Percentiles rank a stretch among this genome's conserved stretches.
Conservation (phyloP, 1,284 basidiomycete genomes). For the Cryptococcus sp. region DNA sequence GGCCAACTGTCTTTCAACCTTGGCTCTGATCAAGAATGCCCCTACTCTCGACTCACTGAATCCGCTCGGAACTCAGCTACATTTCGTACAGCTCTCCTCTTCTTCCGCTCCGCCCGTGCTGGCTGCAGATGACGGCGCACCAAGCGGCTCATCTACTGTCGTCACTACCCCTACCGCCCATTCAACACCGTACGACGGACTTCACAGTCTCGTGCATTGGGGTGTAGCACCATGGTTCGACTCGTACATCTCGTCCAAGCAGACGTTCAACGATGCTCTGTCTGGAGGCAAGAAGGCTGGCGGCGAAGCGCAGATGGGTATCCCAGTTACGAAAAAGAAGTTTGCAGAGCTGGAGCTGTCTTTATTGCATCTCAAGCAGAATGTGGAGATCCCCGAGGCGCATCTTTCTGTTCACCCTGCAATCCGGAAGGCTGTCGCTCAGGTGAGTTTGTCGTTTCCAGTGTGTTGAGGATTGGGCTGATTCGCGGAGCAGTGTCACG, state of each 20-base stretch:
- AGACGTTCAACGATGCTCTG: conserved; percentile 59
- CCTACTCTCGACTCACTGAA: conserved; percentile 75
- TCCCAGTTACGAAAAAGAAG: conserved; percentile 98
- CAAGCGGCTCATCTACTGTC: conserved; percentile 37
- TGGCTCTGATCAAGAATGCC: conserved; percentile 92
- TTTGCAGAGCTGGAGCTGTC: conserved; percentile 98
- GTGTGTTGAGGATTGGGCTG: no score
- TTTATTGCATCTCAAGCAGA: conserved; percentile 93
- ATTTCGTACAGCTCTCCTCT: conserved; percentile 80
- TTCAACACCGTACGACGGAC: conserved; percentile 81
- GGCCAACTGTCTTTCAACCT: conserved; percentile 75
- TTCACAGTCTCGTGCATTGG: conserved; percentile 94
- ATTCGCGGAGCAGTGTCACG: conserved; percentile 26
- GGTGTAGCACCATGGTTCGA: conserved; percentile 99
- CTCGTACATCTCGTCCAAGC: conserved; percentile 72
- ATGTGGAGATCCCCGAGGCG: conserved; percentile 97
- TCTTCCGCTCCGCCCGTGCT: conserved; percentile 26
- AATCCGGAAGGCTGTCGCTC: conserved; percentile 83
- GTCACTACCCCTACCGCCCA: conserved; percentile 50
- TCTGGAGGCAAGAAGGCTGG: conserved; percentile 64
- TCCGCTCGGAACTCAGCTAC: conserved; percentile 82
- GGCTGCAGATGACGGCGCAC: conserved; percentile 29
- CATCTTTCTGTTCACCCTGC: conserved; percentile 88
- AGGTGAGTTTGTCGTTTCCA: conserved; percentile 52
- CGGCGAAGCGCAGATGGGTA: conserved; percentile 59